Base-by-base conservation (phyloP, 1,284 basidiomycete species). In the Agaricales sp. region DNA sequence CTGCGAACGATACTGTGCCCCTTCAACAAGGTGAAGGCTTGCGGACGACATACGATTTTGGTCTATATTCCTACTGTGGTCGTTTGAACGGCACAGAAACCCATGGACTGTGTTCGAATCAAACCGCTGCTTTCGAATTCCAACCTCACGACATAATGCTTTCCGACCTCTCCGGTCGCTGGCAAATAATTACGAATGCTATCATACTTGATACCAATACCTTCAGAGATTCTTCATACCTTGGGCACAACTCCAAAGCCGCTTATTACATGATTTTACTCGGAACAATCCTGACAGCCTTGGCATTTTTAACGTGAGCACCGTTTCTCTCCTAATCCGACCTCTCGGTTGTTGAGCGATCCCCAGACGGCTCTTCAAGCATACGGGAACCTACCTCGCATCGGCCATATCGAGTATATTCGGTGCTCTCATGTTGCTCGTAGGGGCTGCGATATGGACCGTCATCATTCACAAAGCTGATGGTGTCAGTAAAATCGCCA, bases 391-490 rank as follows among this genome's bases (percentile, higher is more conserved):
- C 2, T 89, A 88, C 61, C 67, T 87, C 58, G 53, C 79, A 21
- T 87, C 87, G 1, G 75, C 83, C 2, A 62, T 74, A 2, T 74
- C 82, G 56, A 73, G 82, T 21, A 64, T 81, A 48, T 54, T 82
- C 23, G 79, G 80, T 23, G 75, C 76, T 46, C 51, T 84, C 18
- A 70, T 85, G 50, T 60, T 87, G 45, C 69, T 90, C 46, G 76
- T 86, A 35, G 84, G 79, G 16, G 79, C 79, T 12, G 73, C 77
- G 37, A 78, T 89, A 51, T 90, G 85, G 83, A 88, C 87, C 2
- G 75, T 79, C 45, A 70, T 87, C 47, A 72, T 90, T 43, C 76
- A 79, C 56, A 83, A 80, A 59, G 67, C 73, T 2, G 67, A 80
- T 56, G 65, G 64, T 23, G 69, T 89, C 52, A 87, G 87, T 59